Conservation (phyloP, 441 rosid species). For the Sinapis alba region DNA sequence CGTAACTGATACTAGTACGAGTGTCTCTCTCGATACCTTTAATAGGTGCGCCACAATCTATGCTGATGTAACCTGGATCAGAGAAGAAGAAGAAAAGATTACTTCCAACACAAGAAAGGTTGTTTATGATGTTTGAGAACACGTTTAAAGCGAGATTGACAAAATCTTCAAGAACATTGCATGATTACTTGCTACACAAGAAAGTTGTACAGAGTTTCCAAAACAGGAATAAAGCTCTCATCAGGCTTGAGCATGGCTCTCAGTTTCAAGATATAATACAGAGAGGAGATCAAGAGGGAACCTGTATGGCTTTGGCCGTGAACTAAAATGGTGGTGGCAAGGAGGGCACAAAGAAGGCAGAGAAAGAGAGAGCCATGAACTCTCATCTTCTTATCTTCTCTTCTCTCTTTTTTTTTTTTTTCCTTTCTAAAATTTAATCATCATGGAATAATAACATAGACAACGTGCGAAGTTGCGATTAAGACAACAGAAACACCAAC, state of each 20-base stretch:
- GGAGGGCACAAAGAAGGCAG: constrained; percentile 17
- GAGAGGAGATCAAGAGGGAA: constrained; percentile 15
- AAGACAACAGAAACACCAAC: neutral
- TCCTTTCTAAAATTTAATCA: neutral
- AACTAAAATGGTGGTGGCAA: constrained; percentile 25
- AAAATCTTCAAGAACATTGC: neutral
- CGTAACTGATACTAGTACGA: constrained; percentile 10
- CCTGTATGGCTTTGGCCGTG: constrained; percentile 40
- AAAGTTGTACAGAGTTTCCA: neutral
- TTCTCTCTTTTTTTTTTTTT: neutral
- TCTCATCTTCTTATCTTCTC: constrained; percentile 18
- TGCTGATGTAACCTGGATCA: constrained; percentile 44
- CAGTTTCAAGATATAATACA: neutral
- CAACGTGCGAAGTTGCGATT: constrained; percentile 11
- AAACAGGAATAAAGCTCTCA: neutral
- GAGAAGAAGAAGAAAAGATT: neutral
- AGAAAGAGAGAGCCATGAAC: constrained; percentile 10
- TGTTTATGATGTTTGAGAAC: neutral
- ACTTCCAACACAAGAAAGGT: neutral
- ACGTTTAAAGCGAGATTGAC: neutral
- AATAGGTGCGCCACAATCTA: constrained; percentile 42
- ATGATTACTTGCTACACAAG: constrained; percentile 1
- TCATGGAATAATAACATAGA: neutral
- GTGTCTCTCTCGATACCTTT: neutral
- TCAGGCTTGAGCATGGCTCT: neutral